Evolutionary conservation across 169 alveolate species (phyloP).

Genomic region (Plasmodium berghei): DNA sequence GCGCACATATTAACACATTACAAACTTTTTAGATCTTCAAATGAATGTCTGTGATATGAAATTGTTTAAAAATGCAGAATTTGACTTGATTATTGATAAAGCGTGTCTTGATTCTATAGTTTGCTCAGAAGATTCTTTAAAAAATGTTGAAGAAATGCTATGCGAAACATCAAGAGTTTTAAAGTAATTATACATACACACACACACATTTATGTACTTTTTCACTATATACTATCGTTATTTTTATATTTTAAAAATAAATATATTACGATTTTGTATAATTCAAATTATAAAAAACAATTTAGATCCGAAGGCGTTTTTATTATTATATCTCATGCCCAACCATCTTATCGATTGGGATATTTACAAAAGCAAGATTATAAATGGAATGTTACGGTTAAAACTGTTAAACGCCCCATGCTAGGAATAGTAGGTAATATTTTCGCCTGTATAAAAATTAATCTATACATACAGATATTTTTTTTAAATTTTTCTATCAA

Average conservation of each 20-base stretch:
- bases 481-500: not conserved
- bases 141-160: constrained; percentile 58
- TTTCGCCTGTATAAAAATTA: not conserved
- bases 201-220: not conserved
- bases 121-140: constrained; percentile 74
- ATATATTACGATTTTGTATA: constrained; percentile 10
- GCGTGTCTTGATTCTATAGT: constrained; percentile 85
- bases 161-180: constrained; percentile 66
- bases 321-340: constrained; percentile 75
- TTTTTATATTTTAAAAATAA: constrained; percentile 1
- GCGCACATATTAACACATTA: not conserved
- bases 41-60: constrained; percentile 75
- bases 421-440: constrained; percentile 70
- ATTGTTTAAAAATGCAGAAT: constrained; percentile 74
- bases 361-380: constrained; percentile 66
- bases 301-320: constrained; percentile 63
- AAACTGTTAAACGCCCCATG: constrained; percentile 72
- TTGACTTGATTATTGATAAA: constrained; percentile 83
- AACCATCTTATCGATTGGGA: constrained; percentile 72
- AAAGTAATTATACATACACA: constrained; percentile 22
- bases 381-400: constrained; percentile 64
- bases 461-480: no score
- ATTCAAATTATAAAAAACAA: constrained; percentile 2
- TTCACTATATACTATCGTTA: not conserved
- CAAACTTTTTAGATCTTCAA: constrained; percentile 23